phyloP scores from a whole-genome alignment of 192 early-diverging fungal genomes.

The Coemansia asiatica region DNA sequence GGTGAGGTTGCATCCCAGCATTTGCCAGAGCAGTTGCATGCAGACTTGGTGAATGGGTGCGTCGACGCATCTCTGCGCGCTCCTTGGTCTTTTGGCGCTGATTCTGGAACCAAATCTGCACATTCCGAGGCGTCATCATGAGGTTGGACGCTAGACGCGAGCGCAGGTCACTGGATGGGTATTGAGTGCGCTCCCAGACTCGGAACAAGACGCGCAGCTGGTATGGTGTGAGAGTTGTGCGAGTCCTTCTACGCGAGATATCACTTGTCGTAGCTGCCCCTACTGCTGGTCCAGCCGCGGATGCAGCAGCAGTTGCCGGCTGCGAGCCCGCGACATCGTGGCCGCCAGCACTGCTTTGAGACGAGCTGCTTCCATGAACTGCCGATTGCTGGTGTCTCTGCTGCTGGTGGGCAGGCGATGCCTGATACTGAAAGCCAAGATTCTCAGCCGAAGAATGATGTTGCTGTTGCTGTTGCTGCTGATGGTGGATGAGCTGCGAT shows the following conservation, averaged over 20 bases:
- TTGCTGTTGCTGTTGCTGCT: constrained; percentile 10
- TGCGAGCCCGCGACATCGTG: constrained; percentile 15
- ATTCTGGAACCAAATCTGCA: constrained; percentile 96
- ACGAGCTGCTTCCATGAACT: constrained; percentile 22
- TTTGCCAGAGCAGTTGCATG: constrained; percentile 12
- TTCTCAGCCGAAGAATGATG: constrained; percentile 12
- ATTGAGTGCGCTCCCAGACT: constrained; percentile 66
- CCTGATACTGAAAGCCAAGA: background rate
- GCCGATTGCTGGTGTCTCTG: constrained; percentile 3
- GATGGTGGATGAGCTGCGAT: constrained; percentile 9
- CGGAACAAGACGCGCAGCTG: constrained; percentile 60
- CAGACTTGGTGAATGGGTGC: constrained; percentile 47
- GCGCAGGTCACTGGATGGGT: constrained; percentile 74
- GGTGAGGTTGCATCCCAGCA: constrained; percentile 5
- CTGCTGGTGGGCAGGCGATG: constrained; percentile 4
- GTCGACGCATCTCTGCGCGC: constrained; percentile 54
- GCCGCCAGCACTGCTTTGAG: constrained; percentile 23
- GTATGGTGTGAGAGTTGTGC: constrained; percentile 61
- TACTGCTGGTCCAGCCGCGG: constrained; percentile 3
- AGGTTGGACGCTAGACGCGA: constrained; percentile 67
- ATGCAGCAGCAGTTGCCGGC: constrained; percentile 12
- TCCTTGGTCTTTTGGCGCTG: constrained; percentile 73
- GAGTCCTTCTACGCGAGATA: constrained; percentile 47
- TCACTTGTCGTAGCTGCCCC: constrained; percentile 19
- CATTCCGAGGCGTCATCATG: constrained; percentile 78